These are phyloP conservation scores for Lentinus tigrinus DNA, from an alignment of 768 basidiomycete species.

Conservation along the genomic window DNA sequence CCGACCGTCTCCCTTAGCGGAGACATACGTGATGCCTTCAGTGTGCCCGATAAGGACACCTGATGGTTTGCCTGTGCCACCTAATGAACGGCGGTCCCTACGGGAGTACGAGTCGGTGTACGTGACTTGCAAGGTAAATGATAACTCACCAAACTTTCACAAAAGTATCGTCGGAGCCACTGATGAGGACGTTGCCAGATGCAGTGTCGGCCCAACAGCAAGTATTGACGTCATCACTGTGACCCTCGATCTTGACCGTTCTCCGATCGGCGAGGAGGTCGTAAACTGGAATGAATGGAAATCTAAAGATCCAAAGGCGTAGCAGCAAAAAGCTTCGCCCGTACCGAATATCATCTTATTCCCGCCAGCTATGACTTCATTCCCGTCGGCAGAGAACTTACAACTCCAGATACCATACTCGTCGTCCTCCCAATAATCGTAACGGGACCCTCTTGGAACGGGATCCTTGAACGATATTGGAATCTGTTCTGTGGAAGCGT, in stretches of 20 bases:
- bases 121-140: background rate
- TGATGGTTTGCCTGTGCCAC: slow-evolving; percentile 66
- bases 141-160: slow-evolving; percentile 86
- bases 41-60: slow-evolving; percentile 95
- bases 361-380: slow-evolving; percentile 92
- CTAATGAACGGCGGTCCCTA: slow-evolving; percentile 54
- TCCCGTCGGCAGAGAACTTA: slow-evolving; percentile 93
- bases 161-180: slow-evolving; percentile 92
- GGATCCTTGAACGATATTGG: slow-evolving; percentile 51
- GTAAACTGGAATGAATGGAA: slow-evolving; percentile 62
- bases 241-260: slow-evolving; percentile 84
- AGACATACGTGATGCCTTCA: slow-evolving; percentile 92
- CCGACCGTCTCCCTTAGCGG: slow-evolving; percentile 94
- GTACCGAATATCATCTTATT: slow-evolving; percentile 78
- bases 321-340: too few species aligned
- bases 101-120: background rate
- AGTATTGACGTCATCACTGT: slow-evolving; percentile 90
- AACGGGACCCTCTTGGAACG: slow-evolving; percentile 10
- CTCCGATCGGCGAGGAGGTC: slow-evolving; percentile 80
- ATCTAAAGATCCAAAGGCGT: background rate
- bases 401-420: slow-evolving; percentile 89
- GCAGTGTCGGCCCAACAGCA: slow-evolving; percentile 93
- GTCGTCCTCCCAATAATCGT: slow-evolving; percentile 31
- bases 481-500: slow-evolving; percentile 57
- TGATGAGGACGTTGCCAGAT: slow-evolving; percentile 92